Base-by-base conservation (phyloP, 441 rosid species). In the Flueggea neowawraea region DNA sequence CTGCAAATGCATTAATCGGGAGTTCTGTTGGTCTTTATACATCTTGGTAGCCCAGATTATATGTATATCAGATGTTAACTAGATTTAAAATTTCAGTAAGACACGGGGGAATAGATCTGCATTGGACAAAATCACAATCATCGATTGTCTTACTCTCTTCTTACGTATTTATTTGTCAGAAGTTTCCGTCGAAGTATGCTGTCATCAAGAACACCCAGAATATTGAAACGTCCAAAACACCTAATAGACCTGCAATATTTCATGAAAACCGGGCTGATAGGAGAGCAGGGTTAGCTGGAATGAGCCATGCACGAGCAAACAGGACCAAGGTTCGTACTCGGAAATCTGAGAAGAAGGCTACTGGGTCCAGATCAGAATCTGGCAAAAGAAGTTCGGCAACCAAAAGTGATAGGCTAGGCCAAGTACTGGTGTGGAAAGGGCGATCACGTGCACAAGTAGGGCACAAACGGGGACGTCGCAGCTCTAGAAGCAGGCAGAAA, bases 141-240 rank as follows among this genome's bases (percentile, higher is more conserved):
- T 36, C 41, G 4, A 36, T 5, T 36, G 9, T 36, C 41, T 36
- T 8, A 36, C 41, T 31, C 67, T 28, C 41, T n/a, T 13, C 33
- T 36, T 22, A 22, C 41, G 32, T 68, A 50, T 61, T 60, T 43
- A 44, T 56, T 36, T 62, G 15, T 77, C 88, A 91, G 98, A 85
- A 82, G 76, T 74, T 81, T 73, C 77, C 90, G 64, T 77, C 87
- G 45, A 81, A 78, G 52, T 77, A 61, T 71, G 75, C 85, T 53
- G 73, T 75, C 43, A 54, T 66, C 45, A 72, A 81, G 76, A 76
- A 64, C 68, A 80, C 41, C 41, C 41, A 36, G 41, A 36, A 36
- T 8, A 36, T 5, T 5, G 41, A 36, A 36, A 36, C 2, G 41
- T 36, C 41, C 41, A 36, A 36, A 61, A 69, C 82, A 62, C 71